A percentile compares a stretch with the other conserved stretches of the same genome.
These are phyloP conservation scores for Candida sanyiensis DNA, from an alignment of 805 yeast species.

Conservation along the genomic window DNA sequence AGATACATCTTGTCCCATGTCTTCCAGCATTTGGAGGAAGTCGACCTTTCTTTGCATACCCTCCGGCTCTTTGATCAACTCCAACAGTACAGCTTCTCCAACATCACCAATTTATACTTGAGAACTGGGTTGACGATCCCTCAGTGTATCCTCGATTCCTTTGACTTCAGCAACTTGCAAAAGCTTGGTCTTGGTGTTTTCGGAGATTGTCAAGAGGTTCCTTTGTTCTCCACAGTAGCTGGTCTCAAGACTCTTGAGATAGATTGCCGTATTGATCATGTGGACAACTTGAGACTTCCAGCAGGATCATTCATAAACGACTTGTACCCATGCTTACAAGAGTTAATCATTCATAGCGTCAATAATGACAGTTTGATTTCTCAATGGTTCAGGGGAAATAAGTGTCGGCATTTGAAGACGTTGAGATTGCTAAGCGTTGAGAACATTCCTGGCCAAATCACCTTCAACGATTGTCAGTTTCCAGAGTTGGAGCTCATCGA, in stretches of 20 bases:
- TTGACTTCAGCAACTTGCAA: neutral
- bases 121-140: neutral
- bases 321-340: slow-evolving; percentile 5
- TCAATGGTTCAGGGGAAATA: neutral
- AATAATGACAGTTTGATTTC: slow-evolving; percentile 1
- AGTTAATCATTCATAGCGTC: neutral
- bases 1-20: too few species aligned
- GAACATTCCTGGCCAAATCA: slow-evolving; percentile 4
- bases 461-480: slow-evolving; percentile 1
- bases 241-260: too few species aligned
- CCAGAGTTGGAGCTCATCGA: slow-evolving; percentile 6
- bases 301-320: neutral
- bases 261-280: too few species aligned
- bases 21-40: too few species aligned
- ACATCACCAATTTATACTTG: too few species aligned
- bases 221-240: too few species aligned
- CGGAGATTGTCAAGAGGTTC: neutral
- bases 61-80: too few species aligned
- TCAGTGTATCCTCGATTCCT: neutral
- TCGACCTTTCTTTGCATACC: too few species aligned
- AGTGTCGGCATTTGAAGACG: neutral
- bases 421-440: slow-evolving; percentile 1
- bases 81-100: too few species aligned
- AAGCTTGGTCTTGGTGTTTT: neutral
- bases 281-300: neutral